Percentiles rank a stretch among this genome's conserved stretches.
Evolutionary conservation across 495 filamentous ascomycete species (phyloP).

Genomic region (Daldinia childiae): DNA sequence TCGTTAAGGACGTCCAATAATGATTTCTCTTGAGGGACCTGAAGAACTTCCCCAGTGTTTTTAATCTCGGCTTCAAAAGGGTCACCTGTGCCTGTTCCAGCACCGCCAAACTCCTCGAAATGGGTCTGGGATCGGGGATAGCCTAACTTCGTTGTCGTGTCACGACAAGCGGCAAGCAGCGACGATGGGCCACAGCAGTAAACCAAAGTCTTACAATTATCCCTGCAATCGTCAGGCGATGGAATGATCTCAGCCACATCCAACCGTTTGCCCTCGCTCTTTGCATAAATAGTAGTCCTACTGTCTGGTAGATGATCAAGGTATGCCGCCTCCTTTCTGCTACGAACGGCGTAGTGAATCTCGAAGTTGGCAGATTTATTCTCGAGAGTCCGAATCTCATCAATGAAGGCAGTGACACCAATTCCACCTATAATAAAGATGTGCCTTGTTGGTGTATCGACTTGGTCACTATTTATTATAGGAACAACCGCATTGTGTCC

Average conservation of each 20-base stretch:
- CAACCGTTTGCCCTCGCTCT: constrained; percentile 36
- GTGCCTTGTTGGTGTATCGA: constrained; percentile 38
- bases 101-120: constrained; percentile 44
- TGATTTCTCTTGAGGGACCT: constrained; percentile 50
- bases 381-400: constrained; percentile 40
- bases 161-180: constrained; percentile 36
- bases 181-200: constrained; percentile 45
- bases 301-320: constrained; percentile 32
- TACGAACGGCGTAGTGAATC: constrained; percentile 53
- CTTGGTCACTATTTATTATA: constrained; percentile 19
- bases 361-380: constrained; percentile 43
- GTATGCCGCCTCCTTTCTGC: constrained; percentile 49
- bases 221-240: constrained; percentile 11
- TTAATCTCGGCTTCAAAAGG: constrained; percentile 46
- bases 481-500: constrained; percentile 34
- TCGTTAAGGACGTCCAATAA: constrained; percentile 54
- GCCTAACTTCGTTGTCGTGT: constrained; percentile 31
- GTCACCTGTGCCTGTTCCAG: constrained; percentile 40
- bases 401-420: constrained; percentile 53
- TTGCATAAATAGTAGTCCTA: constrained; percentile 40
- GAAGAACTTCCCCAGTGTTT: constrained; percentile 43
- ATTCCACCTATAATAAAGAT: constrained; percentile 55
- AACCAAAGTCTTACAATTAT: constrained; percentile 14
- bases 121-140: constrained; percentile 40
- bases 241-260: constrained; percentile 31